These are phyloP conservation scores for Cicer arietinum DNA, from an alignment of 306 rosid genomes.

Conservation along the genomic window DNA sequence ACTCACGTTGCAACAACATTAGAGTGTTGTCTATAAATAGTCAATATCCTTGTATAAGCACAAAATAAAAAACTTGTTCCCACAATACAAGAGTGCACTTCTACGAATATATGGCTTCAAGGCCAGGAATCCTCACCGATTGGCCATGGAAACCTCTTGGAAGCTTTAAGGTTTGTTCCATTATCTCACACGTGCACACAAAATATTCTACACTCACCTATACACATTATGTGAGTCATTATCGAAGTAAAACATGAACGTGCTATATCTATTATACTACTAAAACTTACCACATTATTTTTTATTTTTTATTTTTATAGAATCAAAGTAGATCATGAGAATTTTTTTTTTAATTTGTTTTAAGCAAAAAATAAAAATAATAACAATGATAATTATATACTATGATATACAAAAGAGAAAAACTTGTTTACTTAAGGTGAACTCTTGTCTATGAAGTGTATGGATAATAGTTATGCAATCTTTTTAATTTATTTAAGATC, in stretches of 20 bases:
- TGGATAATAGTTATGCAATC: neutral
- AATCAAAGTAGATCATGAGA: neutral
- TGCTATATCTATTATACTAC: neutral
- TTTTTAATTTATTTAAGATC: neutral
- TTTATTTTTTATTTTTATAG: neutral
- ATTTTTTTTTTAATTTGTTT: neutral
- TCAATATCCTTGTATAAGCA: neutral
- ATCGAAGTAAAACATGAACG: neutral
- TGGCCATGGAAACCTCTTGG: constrained; percentile 80
- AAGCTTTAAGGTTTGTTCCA: constrained; percentile 52
- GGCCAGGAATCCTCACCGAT: constrained; percentile 67
- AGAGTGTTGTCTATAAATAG: constrained; percentile 26
- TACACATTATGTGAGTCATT: no score
- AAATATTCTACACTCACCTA: no score
- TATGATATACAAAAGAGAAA: neutral
- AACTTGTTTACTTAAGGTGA: neutral
- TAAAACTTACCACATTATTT: neutral
- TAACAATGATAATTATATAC: neutral
- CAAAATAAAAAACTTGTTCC: neutral
- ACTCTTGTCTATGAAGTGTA: neutral
- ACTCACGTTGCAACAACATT: neutral
- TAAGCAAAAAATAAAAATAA: neutral
- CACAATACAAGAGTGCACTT: neutral
- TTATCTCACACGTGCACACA: no score
- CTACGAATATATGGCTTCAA: constrained; percentile 56